phyloP scores from a whole-genome alignment of 1,139 yeast species.

The Diutina rugosa region DNA sequence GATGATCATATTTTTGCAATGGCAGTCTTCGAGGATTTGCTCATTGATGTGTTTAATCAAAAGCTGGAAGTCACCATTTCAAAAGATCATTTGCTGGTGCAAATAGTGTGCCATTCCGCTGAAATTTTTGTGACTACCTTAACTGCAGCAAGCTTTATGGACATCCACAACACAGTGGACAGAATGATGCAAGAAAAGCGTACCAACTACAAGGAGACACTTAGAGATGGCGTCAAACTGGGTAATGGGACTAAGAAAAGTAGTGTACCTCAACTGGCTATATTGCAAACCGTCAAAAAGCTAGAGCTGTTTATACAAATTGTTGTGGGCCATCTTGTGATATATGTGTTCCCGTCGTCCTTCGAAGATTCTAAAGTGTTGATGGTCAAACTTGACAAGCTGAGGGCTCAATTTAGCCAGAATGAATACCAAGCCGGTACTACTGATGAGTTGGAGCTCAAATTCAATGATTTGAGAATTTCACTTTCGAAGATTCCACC shows the following conservation, averaged over 20 bases:
- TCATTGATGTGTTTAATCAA: constrained; percentile 57
- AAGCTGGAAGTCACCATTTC: constrained; percentile 31
- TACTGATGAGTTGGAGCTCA: constrained; percentile 37
- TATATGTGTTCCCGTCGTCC: constrained; percentile 69
- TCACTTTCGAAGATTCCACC: constrained; percentile 45
- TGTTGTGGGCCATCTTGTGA: constrained; percentile 35
- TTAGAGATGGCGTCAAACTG: constrained; percentile 33
- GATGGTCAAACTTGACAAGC: constrained; percentile 45
- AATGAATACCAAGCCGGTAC: constrained; percentile 34
- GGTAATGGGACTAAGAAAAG: constrained; percentile 4
- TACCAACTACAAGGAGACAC: constrained; percentile 61
- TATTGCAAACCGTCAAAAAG: constrained; percentile 26
- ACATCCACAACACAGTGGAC: constrained; percentile 57
- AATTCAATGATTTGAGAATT: constrained; percentile 48
- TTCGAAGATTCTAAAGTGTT: constrained; percentile 65
- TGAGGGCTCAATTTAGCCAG: constrained; percentile 50
- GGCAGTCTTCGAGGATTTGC: constrained; percentile 34
- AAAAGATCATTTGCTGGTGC: constrained; percentile 53
- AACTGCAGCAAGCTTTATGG: constrained; percentile 72
- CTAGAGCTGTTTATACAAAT: constrained; percentile 52
- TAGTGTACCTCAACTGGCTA: constrained; percentile 13
- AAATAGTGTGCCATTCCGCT: constrained; percentile 40
- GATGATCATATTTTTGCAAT: constrained; percentile 80
- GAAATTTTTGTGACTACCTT: constrained; percentile 66
- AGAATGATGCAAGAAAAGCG: constrained; percentile 66